Base-by-base conservation (phyloP, 1,284 basidiomycete species). In the Psilocybe mexicana region DNA sequence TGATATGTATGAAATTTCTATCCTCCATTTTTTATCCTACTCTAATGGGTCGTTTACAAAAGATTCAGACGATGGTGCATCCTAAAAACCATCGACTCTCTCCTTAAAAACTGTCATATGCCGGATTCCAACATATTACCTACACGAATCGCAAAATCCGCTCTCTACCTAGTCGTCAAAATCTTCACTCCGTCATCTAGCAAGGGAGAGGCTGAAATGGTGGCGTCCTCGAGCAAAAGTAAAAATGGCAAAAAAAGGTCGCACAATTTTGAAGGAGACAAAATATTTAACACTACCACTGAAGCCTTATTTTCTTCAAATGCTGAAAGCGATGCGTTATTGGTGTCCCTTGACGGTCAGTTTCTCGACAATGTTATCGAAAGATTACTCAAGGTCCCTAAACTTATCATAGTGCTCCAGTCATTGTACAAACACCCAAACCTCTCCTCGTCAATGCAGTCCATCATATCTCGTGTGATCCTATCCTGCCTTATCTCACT, bases 211-310 rank as follows among this genome's bases (percentile, higher is more conserved):
- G 52, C 64, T 64, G 56, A 68, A 57, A 63, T 61, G 25, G 63
- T 47, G 43, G 63, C 53, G 25, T 42, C 64, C 7, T 61, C 65
- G 26, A 65, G 61, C 36, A 79, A 76, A 55, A 76, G 72, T 6
- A 86, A 79, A 67, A 86, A 86, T 65, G 83, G 85, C 49, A 94
- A 90, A 74, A 95, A 93, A 71, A 79, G 90, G 43, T 81, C 82
- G 18, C 81, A 87, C 35, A 87, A 82, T 5, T 92, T 86, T 52
- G 90, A 92, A 67, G 91, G 87, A 26, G 92, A 93, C 62, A 90
- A 90, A 63, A 74, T 92, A 7, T 86, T 96, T 67, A 86, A 82
- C 53, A 69, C 76, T 3, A 76, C 81, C 0, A 75, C 79, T 42
- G 72, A 76, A 28, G 74, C 81, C 2, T 67, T 85, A 33, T 86